Evolutionary conservation across 495 filamentous ascomycete species (phyloP), one percentile per base, ranked within the genome.

Genomic region (Bacidia gigantensis): DNA sequence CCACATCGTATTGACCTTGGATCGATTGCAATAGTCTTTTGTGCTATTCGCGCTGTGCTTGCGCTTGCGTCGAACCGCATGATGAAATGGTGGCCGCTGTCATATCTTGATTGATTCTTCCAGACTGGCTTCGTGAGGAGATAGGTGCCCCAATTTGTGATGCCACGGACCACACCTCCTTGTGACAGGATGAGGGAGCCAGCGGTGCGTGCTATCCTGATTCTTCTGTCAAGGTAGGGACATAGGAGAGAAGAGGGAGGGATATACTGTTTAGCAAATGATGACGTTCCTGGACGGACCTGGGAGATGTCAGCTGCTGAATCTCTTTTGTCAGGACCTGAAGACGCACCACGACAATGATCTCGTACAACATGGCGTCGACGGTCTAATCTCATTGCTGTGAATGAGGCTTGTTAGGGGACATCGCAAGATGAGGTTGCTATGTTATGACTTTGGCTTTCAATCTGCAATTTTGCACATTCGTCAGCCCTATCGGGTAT

Each of bases 121-220:
- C 74, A 81, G 50, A 78, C 76, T 55, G 80, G 71, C 56, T 77
- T 81, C 26, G 92, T 92, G 14, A 98, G 80, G 11, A 80, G 68
- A 71, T 89, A 94, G 54, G 80, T 72, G 60, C 93, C 93, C 92
- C 92, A 98, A 74, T 98, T 97, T 50, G 81, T 83, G 60, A 87
- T 76, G 62, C 87, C 87, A 55, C 92, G 90, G 63, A 98, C 80
- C 24, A 96, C 89, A 68, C 92, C 92, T 66, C 85, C 84, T 60
- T 80, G 77, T 53, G 77, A 75, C 58, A 98, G 85, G 68, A 98
- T 78, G 38, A 89, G 75, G 44, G 78, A 73, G 57, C 93, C 92
- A 59, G 88, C 79, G 48, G 88, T 85, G 61, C 80, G 81, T 66
- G 89, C 88, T 69, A 98, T 89, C 72, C 89, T 88, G 60, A 51